These are phyloP conservation scores for Neurospora pannonica DNA, from an alignment of 495 filamentous ascomycete genomes.

Conservation along the genomic window DNA sequence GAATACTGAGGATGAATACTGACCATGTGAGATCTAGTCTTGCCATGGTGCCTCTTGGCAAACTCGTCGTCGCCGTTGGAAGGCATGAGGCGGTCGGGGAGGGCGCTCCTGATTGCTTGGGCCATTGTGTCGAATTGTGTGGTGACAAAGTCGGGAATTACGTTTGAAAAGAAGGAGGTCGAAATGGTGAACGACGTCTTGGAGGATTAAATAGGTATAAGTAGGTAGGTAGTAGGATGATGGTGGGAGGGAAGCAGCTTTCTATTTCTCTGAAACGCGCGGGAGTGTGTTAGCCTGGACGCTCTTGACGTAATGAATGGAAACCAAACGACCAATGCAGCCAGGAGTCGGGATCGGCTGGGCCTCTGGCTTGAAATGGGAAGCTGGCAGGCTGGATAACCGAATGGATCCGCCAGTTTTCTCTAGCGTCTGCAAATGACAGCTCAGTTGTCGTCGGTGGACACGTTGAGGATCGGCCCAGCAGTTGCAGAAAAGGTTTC, in stretches of 20 bases:
- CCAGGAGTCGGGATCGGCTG: background rate
- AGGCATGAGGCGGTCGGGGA: conserved; percentile 76
- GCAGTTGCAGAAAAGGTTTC: background rate
- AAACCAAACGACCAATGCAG: background rate
- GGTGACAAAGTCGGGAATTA: background rate
- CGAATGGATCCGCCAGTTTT: background rate
- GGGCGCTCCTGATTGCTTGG: conserved; percentile 50
- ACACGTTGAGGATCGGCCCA: background rate
- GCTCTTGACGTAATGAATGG: background rate
- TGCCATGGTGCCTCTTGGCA: conserved; percentile 76
- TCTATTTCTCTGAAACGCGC: background rate
- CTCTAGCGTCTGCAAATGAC: background rate
- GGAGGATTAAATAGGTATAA: background rate
- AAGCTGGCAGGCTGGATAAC: background rate
- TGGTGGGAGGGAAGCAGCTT: background rate
- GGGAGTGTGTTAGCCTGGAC: conserved; percentile 1
- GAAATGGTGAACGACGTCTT: background rate
- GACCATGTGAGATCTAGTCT: conserved; percentile 93
- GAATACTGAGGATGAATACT: conserved; percentile 35
- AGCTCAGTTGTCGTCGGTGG: background rate
- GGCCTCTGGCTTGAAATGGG: background rate
- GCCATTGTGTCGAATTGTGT: conserved; percentile 48
- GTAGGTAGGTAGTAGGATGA: background rate
- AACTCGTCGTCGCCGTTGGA: conserved; percentile 45
- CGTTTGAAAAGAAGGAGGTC: background rate